Evolutionary conservation across 1,139 yeast genomes (phyloP).

Genomic region (Meyerozyma guilliermondii): DNA sequence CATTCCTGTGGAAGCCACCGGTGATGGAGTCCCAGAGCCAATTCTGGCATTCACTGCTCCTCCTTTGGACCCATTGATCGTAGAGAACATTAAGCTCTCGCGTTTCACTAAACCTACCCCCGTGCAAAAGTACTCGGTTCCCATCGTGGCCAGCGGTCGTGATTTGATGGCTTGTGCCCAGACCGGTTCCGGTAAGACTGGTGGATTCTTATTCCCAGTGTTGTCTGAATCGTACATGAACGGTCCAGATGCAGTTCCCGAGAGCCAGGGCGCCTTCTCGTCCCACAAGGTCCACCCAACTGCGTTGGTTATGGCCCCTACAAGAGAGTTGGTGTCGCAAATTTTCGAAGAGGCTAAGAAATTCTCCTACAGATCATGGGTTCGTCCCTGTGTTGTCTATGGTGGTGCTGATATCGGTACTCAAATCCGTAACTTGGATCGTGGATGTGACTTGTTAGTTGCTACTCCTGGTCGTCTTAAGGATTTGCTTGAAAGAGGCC

Average conservation of each 20-base stretch:
- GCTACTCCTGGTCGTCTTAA: conserved; percentile 99
- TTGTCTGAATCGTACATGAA: conserved; percentile 82
- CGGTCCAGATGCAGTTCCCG: conserved; percentile 77
- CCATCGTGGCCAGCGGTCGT: conserved; percentile 92
- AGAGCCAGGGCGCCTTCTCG: conserved; percentile 51
- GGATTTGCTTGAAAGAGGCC: conserved; percentile 92
- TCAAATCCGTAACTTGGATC: conserved; percentile 84
- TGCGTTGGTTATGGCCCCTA: conserved; percentile 93
- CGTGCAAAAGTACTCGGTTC: conserved; percentile 96
- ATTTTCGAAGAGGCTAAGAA: conserved; percentile 94
- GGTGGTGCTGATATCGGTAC: conserved; percentile 95
- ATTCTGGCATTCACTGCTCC: conserved; percentile 84
- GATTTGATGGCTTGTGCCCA: conserved; percentile 99
- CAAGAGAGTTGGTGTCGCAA: conserved; percentile 97
- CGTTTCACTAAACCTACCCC: conserved; percentile 97
- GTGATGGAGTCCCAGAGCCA: conserved; percentile 93
- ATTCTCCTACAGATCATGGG: conserved; percentile 98
- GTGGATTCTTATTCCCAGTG: conserved; percentile 98
- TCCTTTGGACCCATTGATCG: conserved; percentile 82
- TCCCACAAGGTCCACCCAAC: conserved; percentile 87
- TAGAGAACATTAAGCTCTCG: conserved; percentile 82
- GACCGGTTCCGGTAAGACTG: conserved; percentile 99
- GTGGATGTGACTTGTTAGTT: conserved; percentile 92
- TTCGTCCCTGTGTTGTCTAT: conserved; percentile 90
- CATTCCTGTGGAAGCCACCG: conserved; percentile 97